Base-by-base conservation (phyloP, 129 eudicot genomes). In the Artemisia argyi region DNA sequence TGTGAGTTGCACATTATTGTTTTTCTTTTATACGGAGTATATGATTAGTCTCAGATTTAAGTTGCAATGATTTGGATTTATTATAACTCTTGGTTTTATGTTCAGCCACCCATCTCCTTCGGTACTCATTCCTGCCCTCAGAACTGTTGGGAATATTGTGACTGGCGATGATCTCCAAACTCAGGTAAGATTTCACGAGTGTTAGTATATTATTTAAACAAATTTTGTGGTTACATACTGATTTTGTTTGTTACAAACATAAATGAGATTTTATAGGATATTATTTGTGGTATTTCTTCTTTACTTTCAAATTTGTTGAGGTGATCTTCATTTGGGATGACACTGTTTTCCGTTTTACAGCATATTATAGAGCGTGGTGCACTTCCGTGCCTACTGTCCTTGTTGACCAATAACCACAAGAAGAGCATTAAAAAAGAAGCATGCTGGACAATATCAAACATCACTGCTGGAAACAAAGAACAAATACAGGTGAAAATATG, bases 401-500 rank as follows among this genome's bases (percentile, higher is more conserved):
- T 89, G 77, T 66, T 92, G 82, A 86, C 89, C 44, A 78, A 89
- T 76, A 88, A 86, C 79, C 96, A 92, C 67, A 92, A 92, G 71
- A 92, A 92, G 79, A 89, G 93, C 85, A 88, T 92, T 60, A 92
- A 89, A 72, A 92, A 86, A 69, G 96, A 92, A 83, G 96, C 97
- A 26, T 92, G 96, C 75, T 89, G 96, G 97, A 85, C 97, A 16
- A 89, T 89, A 54, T 92, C 97, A 32, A 92, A 92, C 69, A 86
- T 92, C 61, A 92, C 97, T 76, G 96, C 97, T 81, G 97, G 97
- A 64, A 92, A 86, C 76, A 84, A 62, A 70, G 94, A 87, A n/a
- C 97, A 92, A 73, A 92, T 92, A 66, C 96, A 85, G 92, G 97
- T 91, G 35, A 67, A 18, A 16, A 48, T 20, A 22, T 8, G n/a